phyloP scores from a whole-genome alignment of 805 yeast genomes.

The Candida parachauliodes region DNA sequence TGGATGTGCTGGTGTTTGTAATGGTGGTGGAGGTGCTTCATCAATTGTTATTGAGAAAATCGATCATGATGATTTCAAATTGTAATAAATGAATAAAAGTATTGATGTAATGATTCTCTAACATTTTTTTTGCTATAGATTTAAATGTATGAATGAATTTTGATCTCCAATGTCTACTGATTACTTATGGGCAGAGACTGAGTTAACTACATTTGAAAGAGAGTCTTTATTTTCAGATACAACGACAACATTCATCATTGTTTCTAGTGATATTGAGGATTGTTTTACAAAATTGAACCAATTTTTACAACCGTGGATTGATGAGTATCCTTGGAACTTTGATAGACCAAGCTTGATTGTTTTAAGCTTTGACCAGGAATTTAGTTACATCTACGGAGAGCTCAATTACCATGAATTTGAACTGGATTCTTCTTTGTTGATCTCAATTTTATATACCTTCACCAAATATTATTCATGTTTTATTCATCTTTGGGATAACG shows the following conservation, averaged over 20 bases:
- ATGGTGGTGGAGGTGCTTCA: constrained; percentile 99
- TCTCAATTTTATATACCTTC: constrained; percentile 36
- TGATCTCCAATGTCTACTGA: constrained; percentile 7
- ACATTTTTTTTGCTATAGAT: not conserved
- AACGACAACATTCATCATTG: constrained; percentile 9
- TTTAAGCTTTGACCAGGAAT: constrained; percentile 3
- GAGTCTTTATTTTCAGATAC: constrained; percentile 9
- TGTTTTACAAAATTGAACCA: not conserved
- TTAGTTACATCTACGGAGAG: constrained; percentile 34
- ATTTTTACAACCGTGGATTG: constrained; percentile 17
- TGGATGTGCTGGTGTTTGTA: constrained; percentile 96
- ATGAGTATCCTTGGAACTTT: constrained; percentile 20
- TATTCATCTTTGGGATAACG: constrained; percentile 44
- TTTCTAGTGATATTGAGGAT: constrained; percentile 1
- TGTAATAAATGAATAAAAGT: too few species aligned
- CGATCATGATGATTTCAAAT: constrained; percentile 26
- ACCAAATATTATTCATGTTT: constrained; percentile 27
- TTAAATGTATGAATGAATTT: not conserved
- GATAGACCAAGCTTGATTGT: constrained; percentile 4
- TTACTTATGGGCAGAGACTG: constrained; percentile 14
- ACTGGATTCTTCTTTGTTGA: constrained; percentile 45
- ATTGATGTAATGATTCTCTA: too few species aligned
- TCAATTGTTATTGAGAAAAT: constrained; percentile 80
- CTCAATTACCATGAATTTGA: constrained; percentile 41
- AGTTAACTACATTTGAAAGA: constrained; percentile 8